Evolutionary conservation across 2,329 filamentous ascomycete species (phyloP), one percentile per base, ranked within the genome.

Genomic region (Clonostachys rhizophaga): DNA sequence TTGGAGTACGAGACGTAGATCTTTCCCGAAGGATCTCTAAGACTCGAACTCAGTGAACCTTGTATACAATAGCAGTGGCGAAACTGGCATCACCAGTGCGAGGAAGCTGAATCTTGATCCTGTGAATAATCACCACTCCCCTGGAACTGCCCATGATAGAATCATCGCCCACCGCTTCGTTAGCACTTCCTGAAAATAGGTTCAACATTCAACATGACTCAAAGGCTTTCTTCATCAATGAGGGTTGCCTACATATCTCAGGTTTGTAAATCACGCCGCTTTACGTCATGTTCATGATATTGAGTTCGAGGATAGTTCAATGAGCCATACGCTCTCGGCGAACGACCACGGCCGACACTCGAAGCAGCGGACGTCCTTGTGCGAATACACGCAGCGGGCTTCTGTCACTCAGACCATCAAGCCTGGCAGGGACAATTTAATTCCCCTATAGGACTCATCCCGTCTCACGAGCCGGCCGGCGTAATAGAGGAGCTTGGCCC

Each of bases 321-420:
- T 18, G 51, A 58, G 14, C 56, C 61, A 3, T 66, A 65, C 35
- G 50, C 53, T 12, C 40, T 64, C 6, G 52, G 49, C 1, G 45
- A 45, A 12, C 50, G 46, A 16, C 47, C 50, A 13, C 46, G 56
- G 1, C 63, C 63, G 5, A 33, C 39, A 6, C 55, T 62, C 33
- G 51, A 47, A 20, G 54, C 56, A 10, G 41, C 54, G 42, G 59
- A 65, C 18, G 54, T 67, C 5, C 57, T 67, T 16, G 48, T 68
- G 47, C 54, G 54, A 30, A 51, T 67, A 40, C 51, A 61, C 33
- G 65, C 64, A 4, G 64, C 65, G 7, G 61, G 64, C 1, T 67
- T 66, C 52, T 67, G 65, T 46, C 65, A 67, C 43, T 66, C 65
- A 3, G 65, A 67, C 41, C 50, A 63, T 9, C 65, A 67, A 46